phyloP scores from a whole-genome alignment of 2,329 filamentous ascomycete genomes.

The Aspergillus arachidicola region DNA sequence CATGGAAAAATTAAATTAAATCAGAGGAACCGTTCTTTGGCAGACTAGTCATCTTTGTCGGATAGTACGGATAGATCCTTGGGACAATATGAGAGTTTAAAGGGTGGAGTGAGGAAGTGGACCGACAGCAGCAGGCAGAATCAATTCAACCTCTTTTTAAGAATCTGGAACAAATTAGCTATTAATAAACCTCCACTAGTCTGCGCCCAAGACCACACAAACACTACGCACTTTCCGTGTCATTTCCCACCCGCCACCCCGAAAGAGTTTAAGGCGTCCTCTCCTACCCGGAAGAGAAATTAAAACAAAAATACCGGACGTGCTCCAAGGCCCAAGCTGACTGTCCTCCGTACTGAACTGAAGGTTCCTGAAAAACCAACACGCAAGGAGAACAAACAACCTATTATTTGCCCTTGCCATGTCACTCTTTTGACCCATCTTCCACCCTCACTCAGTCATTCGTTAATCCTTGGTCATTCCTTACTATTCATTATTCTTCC shows the following conservation, averaged over 20 bases:
- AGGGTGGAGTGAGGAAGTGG: not conserved
- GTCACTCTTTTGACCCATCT: conserved; percentile 29
- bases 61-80: not conserved
- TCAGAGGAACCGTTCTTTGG: not conserved
- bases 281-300: not conserved
- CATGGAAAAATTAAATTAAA: not conserved
- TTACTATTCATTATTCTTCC: not conserved
- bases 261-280: not conserved
- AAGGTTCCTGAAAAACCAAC: not conserved
- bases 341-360: not conserved
- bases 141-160: not conserved
- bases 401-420: conserved; percentile 22
- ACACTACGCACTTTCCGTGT: not conserved
- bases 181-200: not conserved
- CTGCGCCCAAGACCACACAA: not conserved
- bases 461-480: conserved; percentile 24
- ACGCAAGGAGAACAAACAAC: conserved; percentile 14
- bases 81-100: not conserved
- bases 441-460: conserved; percentile 33
- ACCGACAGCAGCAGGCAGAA: not conserved
- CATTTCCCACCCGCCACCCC: not conserved
- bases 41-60: not conserved
- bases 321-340: not conserved
- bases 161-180: not conserved
- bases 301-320: not conserved